A percentile compares a stretch with the other conserved stretches of the same genome.
phyloP scores from a whole-genome alignment of 768 basidiomycete species.

The Saitozyma sp. region DNA sequence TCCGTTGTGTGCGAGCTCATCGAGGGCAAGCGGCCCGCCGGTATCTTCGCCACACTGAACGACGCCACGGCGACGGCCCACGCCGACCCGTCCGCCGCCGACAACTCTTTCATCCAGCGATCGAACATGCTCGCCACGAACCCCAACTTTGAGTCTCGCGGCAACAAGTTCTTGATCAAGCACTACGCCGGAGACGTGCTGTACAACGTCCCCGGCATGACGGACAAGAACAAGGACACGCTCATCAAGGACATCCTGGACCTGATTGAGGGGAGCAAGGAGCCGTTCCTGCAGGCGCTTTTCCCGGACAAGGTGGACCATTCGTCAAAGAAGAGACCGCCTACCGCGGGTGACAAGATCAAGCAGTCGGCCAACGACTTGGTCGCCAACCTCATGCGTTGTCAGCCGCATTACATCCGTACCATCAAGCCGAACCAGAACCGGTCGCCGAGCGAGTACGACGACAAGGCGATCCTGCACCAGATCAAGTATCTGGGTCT shows the following conservation, averaged over 20 bases:
- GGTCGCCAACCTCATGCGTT: slow-evolving; percentile 95
- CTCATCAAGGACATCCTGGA: slow-evolving; percentile 93
- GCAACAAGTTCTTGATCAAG: slow-evolving; percentile 87
- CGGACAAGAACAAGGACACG: slow-evolving; percentile 99
- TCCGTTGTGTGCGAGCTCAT: slow-evolving; percentile 93
- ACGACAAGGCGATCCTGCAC: slow-evolving; percentile 90
- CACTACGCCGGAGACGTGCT: slow-evolving; percentile 99
- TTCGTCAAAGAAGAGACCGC: slow-evolving; percentile 94
- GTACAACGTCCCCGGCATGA: slow-evolving; percentile 97
- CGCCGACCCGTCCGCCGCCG: slow-evolving; percentile 92
- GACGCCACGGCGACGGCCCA: slow-evolving; percentile 99
- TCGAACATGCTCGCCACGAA: slow-evolving; percentile 77
- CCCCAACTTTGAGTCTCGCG: slow-evolving; percentile 91
- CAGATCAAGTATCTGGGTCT: slow-evolving; percentile 99
- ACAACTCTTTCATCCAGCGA: slow-evolving; percentile 94
- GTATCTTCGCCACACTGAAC: slow-evolving; percentile 95
- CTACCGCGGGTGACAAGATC: slow-evolving; percentile 96
- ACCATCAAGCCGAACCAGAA: slow-evolving; percentile 99
- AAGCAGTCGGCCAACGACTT: slow-evolving; percentile 90
- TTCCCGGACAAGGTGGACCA: slow-evolving; percentile 96
- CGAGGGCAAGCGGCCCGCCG: slow-evolving; percentile 92
- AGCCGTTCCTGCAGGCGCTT: slow-evolving; percentile 79
- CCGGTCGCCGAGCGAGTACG: slow-evolving; percentile 86
- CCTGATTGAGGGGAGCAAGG: slow-evolving; percentile 73
- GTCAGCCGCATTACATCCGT: slow-evolving; percentile 95